These are phyloP conservation scores for Carex scoparia DNA, from an alignment of 176 grass and related monocot genomes.

Conservation along the genomic window DNA sequence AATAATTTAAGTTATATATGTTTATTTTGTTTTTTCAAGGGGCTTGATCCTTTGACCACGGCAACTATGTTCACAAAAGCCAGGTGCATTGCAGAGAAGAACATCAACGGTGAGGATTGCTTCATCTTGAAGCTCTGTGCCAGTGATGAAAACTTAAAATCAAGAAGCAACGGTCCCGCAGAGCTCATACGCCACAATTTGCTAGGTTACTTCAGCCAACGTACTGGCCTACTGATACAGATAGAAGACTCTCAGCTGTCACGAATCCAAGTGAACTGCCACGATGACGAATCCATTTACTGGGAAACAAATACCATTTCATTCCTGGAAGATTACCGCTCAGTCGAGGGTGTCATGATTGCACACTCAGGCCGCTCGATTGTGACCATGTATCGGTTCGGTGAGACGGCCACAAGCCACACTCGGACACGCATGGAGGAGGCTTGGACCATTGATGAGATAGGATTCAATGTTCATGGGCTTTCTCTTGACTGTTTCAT, in stretches of 20 bases:
- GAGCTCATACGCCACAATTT: slow-evolving; percentile 93
- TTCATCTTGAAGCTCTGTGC: slow-evolving; percentile 88
- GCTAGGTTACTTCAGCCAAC: slow-evolving; percentile 94
- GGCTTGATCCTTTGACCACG: slow-evolving; percentile 78
- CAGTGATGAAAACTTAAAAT: slow-evolving; percentile 60
- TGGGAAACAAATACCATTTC: slow-evolving; percentile 95
- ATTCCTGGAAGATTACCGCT: slow-evolving; percentile 61
- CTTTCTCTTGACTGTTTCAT: slow-evolving; percentile 93
- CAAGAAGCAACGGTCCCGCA: slow-evolving; percentile 80
- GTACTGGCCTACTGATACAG: slow-evolving; percentile 68
- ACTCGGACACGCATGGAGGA: slow-evolving; percentile 97
- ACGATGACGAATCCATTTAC: slow-evolving; percentile 65
- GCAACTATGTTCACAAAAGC: slow-evolving; percentile 66
- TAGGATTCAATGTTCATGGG: slow-evolving; percentile 86
- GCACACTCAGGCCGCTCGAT: slow-evolving; percentile 68
- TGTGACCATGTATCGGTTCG: slow-evolving; percentile 84
- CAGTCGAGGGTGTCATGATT: slow-evolving; percentile 82
- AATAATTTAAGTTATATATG: neutral
- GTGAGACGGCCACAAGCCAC: slow-evolving; percentile 89
- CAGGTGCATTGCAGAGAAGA: slow-evolving; percentile 89
- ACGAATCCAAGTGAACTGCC: slow-evolving; percentile 68
- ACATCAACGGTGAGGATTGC: slow-evolving; percentile 91
- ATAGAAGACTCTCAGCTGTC: slow-evolving; percentile 92
- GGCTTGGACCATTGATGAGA: slow-evolving; percentile 91
- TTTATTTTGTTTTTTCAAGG: slow-evolving; percentile 28